Evolutionary conservation across 306 rosid genomes (phyloP).

Genomic region (Chamaecrista fasciculata): DNA sequence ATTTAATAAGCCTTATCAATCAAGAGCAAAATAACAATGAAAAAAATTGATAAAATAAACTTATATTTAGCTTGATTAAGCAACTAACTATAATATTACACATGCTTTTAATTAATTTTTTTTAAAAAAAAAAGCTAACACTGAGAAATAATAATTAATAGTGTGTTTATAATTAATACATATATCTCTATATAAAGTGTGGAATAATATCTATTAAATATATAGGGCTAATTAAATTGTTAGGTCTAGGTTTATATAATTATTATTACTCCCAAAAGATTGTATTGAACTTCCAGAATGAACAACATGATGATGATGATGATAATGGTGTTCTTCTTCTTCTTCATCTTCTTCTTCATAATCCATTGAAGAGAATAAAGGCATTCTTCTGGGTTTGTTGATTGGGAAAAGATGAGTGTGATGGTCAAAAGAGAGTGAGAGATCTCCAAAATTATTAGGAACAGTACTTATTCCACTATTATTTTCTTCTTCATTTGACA

Average conservation of each 20-base stretch:
- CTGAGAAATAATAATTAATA: too few relatives aligned
- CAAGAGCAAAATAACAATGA: too few relatives aligned
- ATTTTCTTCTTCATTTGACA: slow-evolving; percentile 29
- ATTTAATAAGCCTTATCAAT: too few relatives aligned
- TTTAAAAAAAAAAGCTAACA: too few relatives aligned
- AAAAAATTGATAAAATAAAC: too few relatives aligned
- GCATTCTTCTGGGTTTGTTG: not conserved
- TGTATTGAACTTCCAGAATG: slow-evolving; percentile 37
- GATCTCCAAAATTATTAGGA: slow-evolving; percentile 36
- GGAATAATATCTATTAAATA: not conserved
- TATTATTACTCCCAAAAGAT: slow-evolving; percentile 14
- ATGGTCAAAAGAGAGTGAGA: slow-evolving; percentile 33
- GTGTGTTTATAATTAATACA: too few relatives aligned
- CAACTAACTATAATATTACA: too few relatives aligned
- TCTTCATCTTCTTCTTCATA: not conserved
- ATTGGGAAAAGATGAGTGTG: slow-evolving; percentile 14
- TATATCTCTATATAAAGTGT: not conserved
- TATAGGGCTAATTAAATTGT: slow-evolving; percentile 37
- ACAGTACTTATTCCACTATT: not conserved
- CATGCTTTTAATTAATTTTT: too few relatives aligned
- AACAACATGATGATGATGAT: slow-evolving; percentile 7
- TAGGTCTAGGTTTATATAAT: slow-evolving; percentile 56
- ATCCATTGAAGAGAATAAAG: slow-evolving; percentile 9
- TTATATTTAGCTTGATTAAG: too few relatives aligned
- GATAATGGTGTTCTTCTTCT: too few relatives aligned